These are phyloP conservation scores for Apocynum venetum DNA, from an alignment of 257 asterid species.

Conservation along the genomic window DNA sequence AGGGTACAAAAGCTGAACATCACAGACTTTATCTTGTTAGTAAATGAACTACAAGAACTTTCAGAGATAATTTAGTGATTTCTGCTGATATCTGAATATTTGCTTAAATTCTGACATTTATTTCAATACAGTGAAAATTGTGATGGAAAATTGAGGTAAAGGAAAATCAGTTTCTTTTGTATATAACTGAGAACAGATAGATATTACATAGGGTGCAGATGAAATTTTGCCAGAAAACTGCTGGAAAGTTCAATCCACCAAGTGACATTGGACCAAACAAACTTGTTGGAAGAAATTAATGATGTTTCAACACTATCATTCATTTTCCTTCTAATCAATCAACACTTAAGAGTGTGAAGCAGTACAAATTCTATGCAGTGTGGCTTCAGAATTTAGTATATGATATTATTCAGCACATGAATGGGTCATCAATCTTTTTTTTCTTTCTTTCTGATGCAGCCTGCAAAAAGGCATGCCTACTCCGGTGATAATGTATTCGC, in stretches of 20 bases:
- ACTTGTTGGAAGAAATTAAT: not conserved
- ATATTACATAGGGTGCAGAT: not conserved
- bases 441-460: slow-evolving; percentile 47
- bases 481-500: slow-evolving; percentile 69
- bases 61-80: not conserved
- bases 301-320: not conserved
- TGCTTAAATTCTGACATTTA: not conserved
- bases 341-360: not conserved
- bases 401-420: not conserved
- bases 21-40: not conserved
- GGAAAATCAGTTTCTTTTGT: not conserved
- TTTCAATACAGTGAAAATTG: not conserved
- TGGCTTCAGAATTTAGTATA: not conserved
- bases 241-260: not conserved
- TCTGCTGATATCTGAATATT: not conserved
- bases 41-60: not conserved
- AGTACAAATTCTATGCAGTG: not conserved
- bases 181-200: not conserved
- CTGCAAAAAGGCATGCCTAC: slow-evolving; percentile 86
- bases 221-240: not conserved
- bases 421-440: not conserved
- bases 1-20: not conserved
- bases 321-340: not conserved
- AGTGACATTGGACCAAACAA: not conserved
- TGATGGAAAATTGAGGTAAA: not conserved